Base-by-base conservation (phyloP, 2,329 filamentous ascomycete genomes). In the Colletotrichum somersetense region DNA sequence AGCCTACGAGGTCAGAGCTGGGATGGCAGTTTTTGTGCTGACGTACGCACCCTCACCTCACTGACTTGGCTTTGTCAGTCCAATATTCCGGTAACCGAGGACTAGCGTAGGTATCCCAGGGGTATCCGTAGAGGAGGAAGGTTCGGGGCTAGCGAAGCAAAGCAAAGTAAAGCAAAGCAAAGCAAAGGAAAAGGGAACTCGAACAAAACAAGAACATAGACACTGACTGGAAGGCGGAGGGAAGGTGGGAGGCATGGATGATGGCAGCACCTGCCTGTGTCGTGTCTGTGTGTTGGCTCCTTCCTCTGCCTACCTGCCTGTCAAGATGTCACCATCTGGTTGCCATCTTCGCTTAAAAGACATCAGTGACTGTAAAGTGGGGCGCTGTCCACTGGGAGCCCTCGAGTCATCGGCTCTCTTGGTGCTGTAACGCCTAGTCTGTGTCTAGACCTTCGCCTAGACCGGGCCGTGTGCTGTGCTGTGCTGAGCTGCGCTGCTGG, bases 281-380 rank as follows among this genome's bases (percentile, higher is more conserved):
- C 26, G 26, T 35, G 59, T 50, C 59, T 62, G 44, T 38, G 44
- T 50, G 59, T 50, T 50, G 20, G 42, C 33, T 38, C 58, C 42
- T 48, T 48, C 44, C 58, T 33, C 26, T 23, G 46, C 30, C 30
- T 12, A 18, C 50, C 38, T 40, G 48, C 50, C 67, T 61, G 57
- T 61, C 59, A 72, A 52, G 35, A 72, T 72, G 69, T 69, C 69
- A 72, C 55, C 40, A 42, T 62, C 55, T 56, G 63, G 33, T 64
- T 62, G 20, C 14, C 44, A n/a, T 61, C 53, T 42, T 61, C 59
- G 66, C 66, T 64, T 69, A 56, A n/a, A 14, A 57, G 38, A 57
- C 44, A n/a, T n/a, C 59, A 72, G 66, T 42, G 59, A 48, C 35
- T 42, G 50, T 23, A 26, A 48, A 64, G 66, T 61, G 69, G 69